Evolutionary conservation across 2,329 filamentous ascomycete genomes (phyloP), one percentile per base, ranked within the genome.

Genomic region (Eurotiales sp.): DNA sequence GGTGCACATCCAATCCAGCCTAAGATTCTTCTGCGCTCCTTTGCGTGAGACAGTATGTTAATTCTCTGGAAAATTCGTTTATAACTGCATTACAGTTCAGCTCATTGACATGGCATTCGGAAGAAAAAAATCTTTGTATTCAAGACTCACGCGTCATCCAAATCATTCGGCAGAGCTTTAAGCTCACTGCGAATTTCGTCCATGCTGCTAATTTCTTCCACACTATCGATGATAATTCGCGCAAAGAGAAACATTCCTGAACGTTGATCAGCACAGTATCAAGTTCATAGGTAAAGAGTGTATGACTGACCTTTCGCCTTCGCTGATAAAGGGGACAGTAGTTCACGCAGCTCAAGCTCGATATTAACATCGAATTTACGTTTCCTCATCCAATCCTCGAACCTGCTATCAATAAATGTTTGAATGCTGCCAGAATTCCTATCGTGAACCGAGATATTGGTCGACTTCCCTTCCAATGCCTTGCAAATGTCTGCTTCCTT

Each of bases 161-260:
- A 52, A 25, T 58, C 56, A 37, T 63, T 54, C 2, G 66, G 66
- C 6, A 66, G 55, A 12, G 56, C 55, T 45, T 45, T 51, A 2
- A 67, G 51, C 23, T 67, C 64, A 21, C 54, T 39, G n/a, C 55
- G 49, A 47, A 68, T 61, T 14, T 63, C 58, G 11, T 51, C 53
- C 8, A 60, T 23, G 15, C 56, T 50, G 40, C 39, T 37, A 4
- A 37, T 37, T 37, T 37, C 34, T 14, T n/a, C 34, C 34, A 37
- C 34, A 12, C 46, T 2, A 57, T 59, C 52, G 19, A 66, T 37
- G 8, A 68, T 49, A 15, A 68, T 43, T 27, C 55, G 59, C 6
- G 59, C 64, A 45, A 65, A 68, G 8, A 68, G 58, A 52, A 68
- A 68, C 65, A 68, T 68, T n/a, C 65, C 65, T 67, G n/a, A 37